These are phyloP conservation scores for Aurinia saxatilis DNA, from an alignment of 345 rosid genomes.

Conservation along the genomic window DNA sequence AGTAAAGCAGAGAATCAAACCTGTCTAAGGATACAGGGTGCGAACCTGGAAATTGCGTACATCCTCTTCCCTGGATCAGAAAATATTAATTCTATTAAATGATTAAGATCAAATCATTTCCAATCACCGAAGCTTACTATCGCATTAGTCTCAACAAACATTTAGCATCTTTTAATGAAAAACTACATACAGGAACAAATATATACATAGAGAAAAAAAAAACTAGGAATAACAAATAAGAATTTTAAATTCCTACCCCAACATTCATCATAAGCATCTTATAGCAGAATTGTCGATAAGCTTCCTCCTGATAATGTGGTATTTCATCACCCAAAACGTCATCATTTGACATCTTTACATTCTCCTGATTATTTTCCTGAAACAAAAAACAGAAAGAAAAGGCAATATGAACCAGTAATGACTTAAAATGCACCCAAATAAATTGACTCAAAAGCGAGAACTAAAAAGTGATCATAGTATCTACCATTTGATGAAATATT, in stretches of 20 bases:
- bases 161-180: neutral
- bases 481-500: too few relatives aligned
- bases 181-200: too few relatives aligned
- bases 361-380: conserved; percentile 54
- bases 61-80: conserved; percentile 58
- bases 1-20: conserved; percentile 26
- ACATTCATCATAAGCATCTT: conserved; percentile 53
- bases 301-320: conserved; percentile 65
- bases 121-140: neutral
- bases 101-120: neutral
- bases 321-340: conserved; percentile 94
- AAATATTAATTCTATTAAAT: neutral
- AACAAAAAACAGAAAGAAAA: conserved; percentile 9
- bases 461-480: neutral
- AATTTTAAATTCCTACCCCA: conserved; percentile 38
- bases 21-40: conserved; percentile 88
- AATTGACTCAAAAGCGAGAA: neutral
- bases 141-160: neutral
- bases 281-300: conserved; percentile 59
- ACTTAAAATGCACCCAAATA: neutral
- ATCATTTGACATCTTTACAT: conserved; percentile 71
- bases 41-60: conserved; percentile 65
- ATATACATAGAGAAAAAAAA: neutral
- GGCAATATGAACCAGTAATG: neutral
- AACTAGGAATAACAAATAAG: neutral